A percentile compares a stretch with the other conserved stretches of the same genome.
These are phyloP conservation scores for Lepiota subincarnata DNA, from an alignment of 768 basidiomycete genomes.

Conservation along the genomic window DNA sequence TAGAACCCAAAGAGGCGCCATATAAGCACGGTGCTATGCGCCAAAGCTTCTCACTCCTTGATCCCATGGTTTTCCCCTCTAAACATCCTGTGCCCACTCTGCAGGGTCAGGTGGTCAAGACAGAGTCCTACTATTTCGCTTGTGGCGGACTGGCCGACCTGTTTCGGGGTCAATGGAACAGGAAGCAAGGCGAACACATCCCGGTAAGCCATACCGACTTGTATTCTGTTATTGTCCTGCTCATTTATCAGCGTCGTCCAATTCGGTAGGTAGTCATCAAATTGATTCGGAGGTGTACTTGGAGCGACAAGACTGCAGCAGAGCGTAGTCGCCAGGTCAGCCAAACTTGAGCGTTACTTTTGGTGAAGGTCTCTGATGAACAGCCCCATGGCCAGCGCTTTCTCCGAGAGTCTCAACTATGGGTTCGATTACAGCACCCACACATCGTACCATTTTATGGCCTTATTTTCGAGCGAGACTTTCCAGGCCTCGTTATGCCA, in stretches of 20 bases:
- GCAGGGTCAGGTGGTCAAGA: constrained; percentile 1
- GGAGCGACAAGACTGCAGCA: neutral
- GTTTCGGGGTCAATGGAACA: constrained; percentile 13
- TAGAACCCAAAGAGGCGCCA: too few relatives aligned
- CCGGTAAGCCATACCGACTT: neutral
- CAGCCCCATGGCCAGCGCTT: constrained; percentile 6
- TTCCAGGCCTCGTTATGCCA: constrained; percentile 15
- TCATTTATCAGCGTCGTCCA: neutral
- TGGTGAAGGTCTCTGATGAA: neutral
- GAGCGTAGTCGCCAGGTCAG: neutral
- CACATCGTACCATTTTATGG: constrained; percentile 17
- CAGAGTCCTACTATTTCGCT: constrained; percentile 12
- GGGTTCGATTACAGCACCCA: constrained; percentile 13
- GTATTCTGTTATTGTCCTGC: neutral
- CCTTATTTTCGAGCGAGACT: constrained; percentile 14
- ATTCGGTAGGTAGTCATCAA: constrained; percentile 13
- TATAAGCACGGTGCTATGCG: too few relatives aligned
- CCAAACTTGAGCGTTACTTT: neutral
- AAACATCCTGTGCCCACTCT: neutral
- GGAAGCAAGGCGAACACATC: neutral
- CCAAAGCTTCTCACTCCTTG: too few relatives aligned
- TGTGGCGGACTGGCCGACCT: constrained; percentile 16
- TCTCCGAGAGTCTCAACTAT: constrained; percentile 13
- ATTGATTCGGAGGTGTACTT: constrained; percentile 5
- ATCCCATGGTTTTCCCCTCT: too few relatives aligned